Evolutionary conservation across 345 rosid genomes (phyloP), one percentile per base, ranked within the genome.

Genomic region (Euclidium syriacum): DNA sequence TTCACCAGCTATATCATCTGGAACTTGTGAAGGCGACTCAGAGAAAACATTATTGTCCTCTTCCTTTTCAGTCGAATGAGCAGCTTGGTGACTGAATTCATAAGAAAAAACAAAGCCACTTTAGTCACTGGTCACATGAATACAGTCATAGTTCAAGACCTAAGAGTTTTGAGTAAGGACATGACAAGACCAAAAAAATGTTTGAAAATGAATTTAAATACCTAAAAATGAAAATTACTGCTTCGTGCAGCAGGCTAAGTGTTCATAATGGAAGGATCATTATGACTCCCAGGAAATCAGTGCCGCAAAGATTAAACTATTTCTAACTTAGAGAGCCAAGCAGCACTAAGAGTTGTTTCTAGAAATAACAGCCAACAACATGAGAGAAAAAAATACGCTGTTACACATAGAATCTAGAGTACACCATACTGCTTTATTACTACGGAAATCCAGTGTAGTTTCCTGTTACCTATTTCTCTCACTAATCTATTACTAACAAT

Each of bases 1-100:
- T 58, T 86, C 88, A 64, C 64, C 79, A 40, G 83, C 76, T 68
- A 82, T 65, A 79, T 76, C 78, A 73, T 70, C 85, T 33, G 76
- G 76, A 48, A 44, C 75, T 58, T 77, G 82, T 12, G 80, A 53
- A 41, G 83, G 82, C 19, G 85, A 74, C 19, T 73, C 69, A 17
- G 78, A 73, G 65, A 66, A 71, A 62, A 79, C 85, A 49, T 64
- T 72, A 68, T 61, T 78, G 57, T 77, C 80, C 57, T 74, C 88
- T 54, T 78, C 87, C 69, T 83, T 88, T 52, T 69, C 62, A 70
- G 75, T 64, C 14, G 58, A 76, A 60, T 51, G 18, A 26, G 52
- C 58, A 70, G 52, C 71, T 68, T 75, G 85, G 70, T 65, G 72
- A 57, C 89, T 87, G 80, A 38, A 78, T 50, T 52, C 39, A 73